Conservation (phyloP, 371 early-diverging fungal genomes). For the Apophysomyces trapeziformis region DNA sequence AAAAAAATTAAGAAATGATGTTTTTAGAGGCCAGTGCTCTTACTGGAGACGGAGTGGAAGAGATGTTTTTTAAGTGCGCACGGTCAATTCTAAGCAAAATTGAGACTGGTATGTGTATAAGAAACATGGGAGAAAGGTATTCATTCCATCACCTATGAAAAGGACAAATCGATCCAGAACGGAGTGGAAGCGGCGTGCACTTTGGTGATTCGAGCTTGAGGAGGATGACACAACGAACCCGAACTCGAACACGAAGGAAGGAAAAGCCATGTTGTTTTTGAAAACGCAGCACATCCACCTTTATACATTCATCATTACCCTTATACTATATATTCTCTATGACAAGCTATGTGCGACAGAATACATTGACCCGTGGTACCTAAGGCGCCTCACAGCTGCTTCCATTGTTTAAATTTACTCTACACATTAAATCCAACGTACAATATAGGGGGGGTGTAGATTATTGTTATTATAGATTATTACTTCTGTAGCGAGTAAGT, state of each 20-base stretch:
- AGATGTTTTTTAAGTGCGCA: conserved; percentile 66
- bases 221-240: conserved; percentile 64
- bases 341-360: too few relatives aligned
- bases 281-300: not conserved
- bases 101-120: conserved; percentile 50
- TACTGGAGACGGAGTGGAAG: conserved; percentile 65
- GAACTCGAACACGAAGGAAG: conserved; percentile 57
- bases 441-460: too few relatives aligned
- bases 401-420: too few relatives aligned
- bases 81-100: conserved; percentile 64
- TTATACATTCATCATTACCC: too few relatives aligned
- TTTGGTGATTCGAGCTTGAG: conserved; percentile 66
- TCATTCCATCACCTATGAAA: not conserved
- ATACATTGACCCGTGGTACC: too few relatives aligned
- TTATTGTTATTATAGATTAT: not conserved
- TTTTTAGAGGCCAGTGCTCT: conserved; percentile 68
- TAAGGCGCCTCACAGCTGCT: too few relatives aligned
- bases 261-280: conserved; percentile 60
- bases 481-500: conserved; percentile 14
- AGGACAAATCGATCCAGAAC: conserved; percentile 66
- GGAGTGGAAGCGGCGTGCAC: conserved; percentile 66
- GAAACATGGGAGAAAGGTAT: not conserved
- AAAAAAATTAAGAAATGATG: conserved; percentile 54
- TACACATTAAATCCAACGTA: too few relatives aligned
- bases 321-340: too few relatives aligned